These are phyloP conservation scores for Phytophthora melonis DNA, from an alignment of 352 stramenopile species.

Conservation along the genomic window DNA sequence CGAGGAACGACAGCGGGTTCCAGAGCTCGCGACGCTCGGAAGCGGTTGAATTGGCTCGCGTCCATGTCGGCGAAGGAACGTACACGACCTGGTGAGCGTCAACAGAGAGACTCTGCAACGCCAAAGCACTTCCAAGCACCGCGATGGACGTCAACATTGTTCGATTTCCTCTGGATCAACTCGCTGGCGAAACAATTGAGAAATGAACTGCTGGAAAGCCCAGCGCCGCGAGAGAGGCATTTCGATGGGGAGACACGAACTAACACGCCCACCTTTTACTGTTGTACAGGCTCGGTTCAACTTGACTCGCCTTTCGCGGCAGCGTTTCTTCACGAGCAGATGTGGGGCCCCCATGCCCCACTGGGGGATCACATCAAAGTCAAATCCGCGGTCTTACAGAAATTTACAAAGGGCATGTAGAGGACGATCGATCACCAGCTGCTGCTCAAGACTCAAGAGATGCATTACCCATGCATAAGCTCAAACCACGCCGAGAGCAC, in stretches of 20 bases:
- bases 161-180: no score
- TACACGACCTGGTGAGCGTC: constrained; percentile 51
- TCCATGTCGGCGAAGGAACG: constrained; percentile 46
- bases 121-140: constrained; percentile 11
- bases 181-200: neutral
- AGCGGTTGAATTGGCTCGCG: constrained; percentile 29
- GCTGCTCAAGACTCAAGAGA: neutral
- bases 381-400: neutral
- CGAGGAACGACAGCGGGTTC: constrained; percentile 54
- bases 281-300: constrained; percentile 1
- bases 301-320: neutral
- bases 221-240: neutral
- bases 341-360: neutral
- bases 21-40: constrained; percentile 36
- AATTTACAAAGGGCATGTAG: neutral
- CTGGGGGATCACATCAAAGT: neutral
- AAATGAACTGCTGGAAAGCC: constrained; percentile 4
- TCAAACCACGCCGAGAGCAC: neutral
- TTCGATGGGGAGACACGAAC: constrained; percentile 6
- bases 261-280: constrained; percentile 12
- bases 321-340: constrained; percentile 15
- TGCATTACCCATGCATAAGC: neutral
- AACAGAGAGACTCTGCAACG: constrained; percentile 3
- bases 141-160: constrained; percentile 24
- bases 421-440: neutral